Evolutionary conservation across 1,284 basidiomycete genomes (phyloP).

Genomic region (Apiotrichum brassicae): DNA sequence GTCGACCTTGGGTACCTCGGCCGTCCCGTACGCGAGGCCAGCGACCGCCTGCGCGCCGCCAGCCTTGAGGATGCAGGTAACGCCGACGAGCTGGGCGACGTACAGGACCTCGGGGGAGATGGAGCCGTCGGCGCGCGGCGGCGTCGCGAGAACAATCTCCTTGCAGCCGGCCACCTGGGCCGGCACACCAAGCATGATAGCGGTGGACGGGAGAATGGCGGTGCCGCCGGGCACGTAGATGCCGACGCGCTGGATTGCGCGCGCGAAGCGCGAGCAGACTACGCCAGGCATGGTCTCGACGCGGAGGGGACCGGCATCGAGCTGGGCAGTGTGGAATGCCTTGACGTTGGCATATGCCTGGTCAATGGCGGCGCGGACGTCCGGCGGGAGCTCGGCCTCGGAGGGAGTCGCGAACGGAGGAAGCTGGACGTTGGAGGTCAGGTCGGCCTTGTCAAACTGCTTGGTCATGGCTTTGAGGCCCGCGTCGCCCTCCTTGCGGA

Average conservation of each 20-base stretch:
- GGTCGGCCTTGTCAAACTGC: conserved; percentile 78
- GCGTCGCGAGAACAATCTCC: conserved; percentile 89
- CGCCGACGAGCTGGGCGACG: conserved; percentile 80
- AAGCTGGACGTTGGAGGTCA: conserved; percentile 47
- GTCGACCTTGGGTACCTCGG: conserved; percentile 96
- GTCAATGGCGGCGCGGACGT: conserved; percentile 78
- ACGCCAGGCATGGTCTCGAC: conserved; percentile 99
- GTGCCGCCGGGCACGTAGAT: conserved; percentile 98
- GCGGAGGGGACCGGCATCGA: conserved; percentile 61
- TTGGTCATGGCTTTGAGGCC: conserved; percentile 85
- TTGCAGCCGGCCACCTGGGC: conserved; percentile 95
- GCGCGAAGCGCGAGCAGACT: conserved; percentile 84
- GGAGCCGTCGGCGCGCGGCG: conserved; percentile 81
- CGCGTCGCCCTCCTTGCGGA: conserved; percentile 74
- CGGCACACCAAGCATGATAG: conserved; percentile 95
- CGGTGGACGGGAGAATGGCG: conserved; percentile 91
- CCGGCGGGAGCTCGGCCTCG: conserved; percentile 55
- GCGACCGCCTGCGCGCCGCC: conserved; percentile 98
- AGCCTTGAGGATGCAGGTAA: conserved; percentile 79
- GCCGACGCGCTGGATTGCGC: conserved; percentile 90
- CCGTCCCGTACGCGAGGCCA: conserved; percentile 92
- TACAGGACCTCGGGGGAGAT: conserved; percentile 94
- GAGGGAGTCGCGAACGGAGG: conserved; percentile 46
- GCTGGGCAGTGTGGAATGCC: conserved; percentile 83
- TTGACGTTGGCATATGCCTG: conserved; percentile 86